Evolutionary conservation across 2,329 filamentous ascomycete species (phyloP), one percentile per base, ranked within the genome.

Genomic region (Diaporthe sp.): DNA sequence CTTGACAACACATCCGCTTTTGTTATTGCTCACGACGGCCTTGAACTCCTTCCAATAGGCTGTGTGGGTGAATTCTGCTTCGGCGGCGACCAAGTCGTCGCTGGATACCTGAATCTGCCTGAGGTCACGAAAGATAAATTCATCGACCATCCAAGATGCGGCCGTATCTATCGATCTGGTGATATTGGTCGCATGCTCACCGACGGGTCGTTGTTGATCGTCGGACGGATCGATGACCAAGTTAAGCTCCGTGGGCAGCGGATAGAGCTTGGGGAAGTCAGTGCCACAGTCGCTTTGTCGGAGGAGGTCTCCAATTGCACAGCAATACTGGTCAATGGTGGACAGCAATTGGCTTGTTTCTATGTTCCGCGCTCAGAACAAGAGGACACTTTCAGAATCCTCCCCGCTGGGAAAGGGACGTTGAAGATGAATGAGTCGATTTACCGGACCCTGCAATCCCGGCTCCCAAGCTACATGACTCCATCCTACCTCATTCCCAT

Each of bases 1-100:
- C 90, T 98, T 38, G 84, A 87, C 13, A 97, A 96, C 76, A 97
- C 94, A 0, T 97, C 94, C 0, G 88, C 90, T 0, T 91, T 95
- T 74, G 90, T 97, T 2, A 81, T 93, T 22, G 80, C 79, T 25
- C 82, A 82, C 0, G 83, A 83, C 6, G 80, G 84, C 3, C 80
- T 91, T 6, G 82, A 88, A 0, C 79, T 91, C 1, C 84, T 95
- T 0, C 94, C 94, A 0, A 81, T 89, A 9, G 95, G 95, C 4
- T 93, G 91, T 76, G 86, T 95, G 22, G 96, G 96, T 15, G 95
- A 98, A 81, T 87, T 97, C 9, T 97, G 94, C 79, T 97, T 97
- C 81, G 95, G 95, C 19, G 96, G 95, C 15, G 90, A 94, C 66
- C 95, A 98, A 83, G 91, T 98, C 7, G 92, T 91, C 55, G 87